Conservation (phyloP, 768 basidiomycete genomes). For the Strobilomyces echinocephalus region DNA sequence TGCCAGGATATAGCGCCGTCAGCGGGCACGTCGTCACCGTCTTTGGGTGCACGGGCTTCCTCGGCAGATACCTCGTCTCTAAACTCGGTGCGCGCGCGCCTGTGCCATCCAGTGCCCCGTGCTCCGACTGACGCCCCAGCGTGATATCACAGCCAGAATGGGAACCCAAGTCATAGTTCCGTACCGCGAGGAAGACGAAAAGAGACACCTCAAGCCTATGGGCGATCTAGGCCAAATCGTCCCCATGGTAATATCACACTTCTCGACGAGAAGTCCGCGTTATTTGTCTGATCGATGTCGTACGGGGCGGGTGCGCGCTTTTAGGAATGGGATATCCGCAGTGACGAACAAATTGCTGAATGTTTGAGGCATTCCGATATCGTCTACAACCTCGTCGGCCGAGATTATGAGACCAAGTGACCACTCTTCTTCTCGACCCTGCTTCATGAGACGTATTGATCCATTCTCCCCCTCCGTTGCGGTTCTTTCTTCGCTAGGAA, state of each 20-base stretch:
- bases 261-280: background rate
- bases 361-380: constrained; percentile 92
- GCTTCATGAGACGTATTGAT: constrained; percentile 10
- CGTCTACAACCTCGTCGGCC: constrained; percentile 92
- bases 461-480: background rate
- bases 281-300: constrained; percentile 27
- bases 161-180: constrained; percentile 94
- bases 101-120: background rate
- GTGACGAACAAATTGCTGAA: constrained; percentile 87
- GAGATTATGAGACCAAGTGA: constrained; percentile 95
- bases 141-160: constrained; percentile 61
- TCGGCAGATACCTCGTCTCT: constrained; percentile 89
- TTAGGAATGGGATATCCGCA: constrained; percentile 94
- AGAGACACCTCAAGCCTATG: constrained; percentile 83
- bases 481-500: constrained; percentile 52
- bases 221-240: constrained; percentile 97
- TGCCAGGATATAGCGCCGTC: constrained; percentile 80
- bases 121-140: background rate
- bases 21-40: constrained; percentile 93
- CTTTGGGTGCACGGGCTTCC: constrained; percentile 93
- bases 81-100: constrained; percentile 67
- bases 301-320: constrained; percentile 1
- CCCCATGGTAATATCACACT: constrained; percentile 62
- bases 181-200: constrained; percentile 93
- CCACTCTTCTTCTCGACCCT: constrained; percentile 23